These are phyloP conservation scores for Stellera chamaejasme DNA, from an alignment of 345 rosid genomes.

Conservation along the genomic window DNA sequence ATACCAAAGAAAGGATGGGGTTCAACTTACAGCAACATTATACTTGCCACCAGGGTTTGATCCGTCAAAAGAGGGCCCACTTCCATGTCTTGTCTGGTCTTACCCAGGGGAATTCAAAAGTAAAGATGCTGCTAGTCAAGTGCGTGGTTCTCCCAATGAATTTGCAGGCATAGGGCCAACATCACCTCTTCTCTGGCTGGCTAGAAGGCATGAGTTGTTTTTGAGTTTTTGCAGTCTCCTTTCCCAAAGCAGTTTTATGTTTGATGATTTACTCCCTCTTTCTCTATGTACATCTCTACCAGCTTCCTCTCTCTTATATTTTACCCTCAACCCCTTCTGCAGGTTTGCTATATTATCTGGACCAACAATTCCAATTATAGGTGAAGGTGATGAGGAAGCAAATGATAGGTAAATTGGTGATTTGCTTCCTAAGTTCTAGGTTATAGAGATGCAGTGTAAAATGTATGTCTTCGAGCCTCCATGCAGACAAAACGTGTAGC, in stretches of 20 bases:
- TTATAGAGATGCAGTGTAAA: not conserved
- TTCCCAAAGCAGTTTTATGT: too few relatives aligned
- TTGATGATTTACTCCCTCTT: not conserved
- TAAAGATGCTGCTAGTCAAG: slow-evolving; percentile 99
- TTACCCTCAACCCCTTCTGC: slow-evolving; percentile 20
- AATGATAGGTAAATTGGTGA: slow-evolving; percentile 66
- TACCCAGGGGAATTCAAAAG: slow-evolving; percentile 99
- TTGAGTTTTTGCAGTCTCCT: slow-evolving; percentile 6
- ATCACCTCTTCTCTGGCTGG: slow-evolving; percentile 95
- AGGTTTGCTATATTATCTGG: slow-evolving; percentile 95
- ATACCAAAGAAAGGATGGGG: slow-evolving; percentile 94
- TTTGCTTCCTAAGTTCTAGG: slow-evolving; percentile 1
- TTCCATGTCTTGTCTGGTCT: slow-evolving; percentile 94
- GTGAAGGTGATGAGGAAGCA: slow-evolving; percentile 97
- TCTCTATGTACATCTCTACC: slow-evolving; percentile 7
- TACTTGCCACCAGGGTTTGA: slow-evolving; percentile 92
- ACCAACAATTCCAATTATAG: slow-evolving; percentile 95
- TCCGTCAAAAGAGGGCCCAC: slow-evolving; percentile 84
- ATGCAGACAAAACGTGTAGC: too few relatives aligned
- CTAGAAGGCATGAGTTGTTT: slow-evolving; percentile 61
- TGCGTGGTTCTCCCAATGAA: slow-evolving; percentile 99
- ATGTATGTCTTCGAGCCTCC: too few relatives aligned
- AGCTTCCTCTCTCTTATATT: slow-evolving; percentile 10
- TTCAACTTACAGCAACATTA: slow-evolving; percentile 90
- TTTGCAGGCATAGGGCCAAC: slow-evolving; percentile 94